Conservation (phyloP, 441 rosid genomes). For the Heliophila coronopifolia region DNA sequence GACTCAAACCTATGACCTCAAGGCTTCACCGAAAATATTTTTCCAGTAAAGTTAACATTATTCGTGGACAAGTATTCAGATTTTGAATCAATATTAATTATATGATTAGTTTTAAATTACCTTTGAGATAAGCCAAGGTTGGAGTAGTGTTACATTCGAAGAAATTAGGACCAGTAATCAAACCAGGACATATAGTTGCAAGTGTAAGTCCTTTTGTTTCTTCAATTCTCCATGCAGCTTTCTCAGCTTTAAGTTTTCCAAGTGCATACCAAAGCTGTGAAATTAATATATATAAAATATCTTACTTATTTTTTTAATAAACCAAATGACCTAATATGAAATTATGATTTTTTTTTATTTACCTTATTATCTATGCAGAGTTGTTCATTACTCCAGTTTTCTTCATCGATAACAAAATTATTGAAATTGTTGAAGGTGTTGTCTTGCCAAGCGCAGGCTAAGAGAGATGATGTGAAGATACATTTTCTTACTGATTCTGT, state of each 20-base stretch:
- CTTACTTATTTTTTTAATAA: no score
- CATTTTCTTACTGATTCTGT: constrained; percentile 62
- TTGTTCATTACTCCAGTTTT: constrained; percentile 79
- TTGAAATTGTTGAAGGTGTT: constrained; percentile 19
- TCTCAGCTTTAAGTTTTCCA: constrained; percentile 84
- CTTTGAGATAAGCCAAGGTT: constrained; percentile 56
- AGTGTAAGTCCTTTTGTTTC: constrained; percentile 47
- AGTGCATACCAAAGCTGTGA: constrained; percentile 83
- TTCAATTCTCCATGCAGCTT: constrained; percentile 62
- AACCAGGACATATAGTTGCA: constrained; percentile 66
- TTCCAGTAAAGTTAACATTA: background rate
- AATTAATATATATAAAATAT: no score
- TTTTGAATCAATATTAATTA: constrained; percentile 2
- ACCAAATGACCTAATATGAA: no score
- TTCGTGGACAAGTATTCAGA: constrained; percentile 3
- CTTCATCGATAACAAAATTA: constrained; percentile 47
- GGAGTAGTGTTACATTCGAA: constrained; percentile 46
- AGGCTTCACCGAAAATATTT: no score
- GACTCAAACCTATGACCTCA: no score
- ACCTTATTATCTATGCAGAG: constrained; percentile 66
- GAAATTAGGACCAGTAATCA: constrained; percentile 57
- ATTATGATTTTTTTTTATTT: background rate
- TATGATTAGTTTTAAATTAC: constrained; percentile 20
- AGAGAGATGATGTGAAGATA: constrained; percentile 74
- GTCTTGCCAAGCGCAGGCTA: constrained; percentile 69